Percentiles rank a stretch among this genome's conserved stretches.
Conservation (phyloP, 2,329 filamentous ascomycete species). For the Ascochyta lentis region DNA sequence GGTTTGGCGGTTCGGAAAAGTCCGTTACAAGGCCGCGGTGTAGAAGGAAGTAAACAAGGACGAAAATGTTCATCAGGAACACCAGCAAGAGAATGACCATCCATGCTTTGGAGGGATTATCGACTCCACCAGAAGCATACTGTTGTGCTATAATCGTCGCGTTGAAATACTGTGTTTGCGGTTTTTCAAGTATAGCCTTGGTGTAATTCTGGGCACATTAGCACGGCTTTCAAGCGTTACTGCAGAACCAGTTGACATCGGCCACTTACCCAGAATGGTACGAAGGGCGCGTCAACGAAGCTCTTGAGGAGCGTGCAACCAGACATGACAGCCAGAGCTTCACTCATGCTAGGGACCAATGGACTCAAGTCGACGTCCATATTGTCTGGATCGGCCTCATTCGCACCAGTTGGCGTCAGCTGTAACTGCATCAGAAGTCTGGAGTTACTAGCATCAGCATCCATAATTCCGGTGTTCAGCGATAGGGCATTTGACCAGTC, state of each 20-base stretch:
- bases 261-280: constrained; percentile 53
- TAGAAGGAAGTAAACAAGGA: constrained; percentile 67
- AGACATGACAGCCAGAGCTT: constrained; percentile 74
- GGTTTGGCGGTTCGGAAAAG: constrained; percentile 77
- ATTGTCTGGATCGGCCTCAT: constrained; percentile 17
- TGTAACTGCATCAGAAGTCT: constrained; percentile 55
- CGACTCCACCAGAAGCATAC: constrained; percentile 71
- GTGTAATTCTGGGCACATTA: constrained; percentile 44
- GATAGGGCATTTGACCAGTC: constrained; percentile 54
- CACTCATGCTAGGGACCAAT: constrained; percentile 70
- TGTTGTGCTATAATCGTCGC: constrained; percentile 69
- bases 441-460: constrained; percentile 54
- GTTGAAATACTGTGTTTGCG: constrained; percentile 66
- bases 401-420: constrained; percentile 32
- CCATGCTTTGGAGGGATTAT: constrained; percentile 69
- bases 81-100: constrained; percentile 70
- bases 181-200: constrained; percentile 46
- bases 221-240: not conserved
- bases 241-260: not conserved
- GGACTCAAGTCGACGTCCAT: constrained; percentile 53
- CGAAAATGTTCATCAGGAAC: constrained; percentile 71
- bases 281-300: constrained; percentile 66
- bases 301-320: constrained; percentile 70
- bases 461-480: constrained; percentile 52
- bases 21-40: constrained; percentile 73